Evolutionary conservation across 495 filamentous ascomycete genomes (phyloP).

Genomic region (Thermothielavioides terrestris): DNA sequence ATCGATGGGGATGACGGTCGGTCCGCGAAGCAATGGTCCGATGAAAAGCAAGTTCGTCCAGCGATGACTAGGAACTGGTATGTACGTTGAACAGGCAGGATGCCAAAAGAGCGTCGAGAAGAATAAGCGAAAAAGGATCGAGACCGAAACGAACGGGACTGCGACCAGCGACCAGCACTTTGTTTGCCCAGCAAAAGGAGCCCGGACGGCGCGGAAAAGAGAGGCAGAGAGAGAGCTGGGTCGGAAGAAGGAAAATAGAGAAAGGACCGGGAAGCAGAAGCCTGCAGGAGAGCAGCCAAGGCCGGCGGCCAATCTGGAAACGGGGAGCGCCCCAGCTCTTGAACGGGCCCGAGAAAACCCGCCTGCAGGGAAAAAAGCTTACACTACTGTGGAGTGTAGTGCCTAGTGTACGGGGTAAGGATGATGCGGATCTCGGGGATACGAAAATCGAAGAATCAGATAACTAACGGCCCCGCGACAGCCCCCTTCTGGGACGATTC

Average conservation of each 20-base stretch:
- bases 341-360: not conserved
- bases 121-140: not conserved
- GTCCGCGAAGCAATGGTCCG: not conserved
- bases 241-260: slow-evolving; percentile 1
- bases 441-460: not conserved
- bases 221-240: not conserved
- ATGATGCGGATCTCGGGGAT: slow-evolving; percentile 1
- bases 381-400: too few species aligned
- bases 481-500: slow-evolving; percentile 19
- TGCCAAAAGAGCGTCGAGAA: slow-evolving; percentile 3
- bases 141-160: slow-evolving; percentile 3
- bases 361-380: too few species aligned
- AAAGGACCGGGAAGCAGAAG: not conserved
- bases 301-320: too few species aligned
- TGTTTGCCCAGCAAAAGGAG: slow-evolving; percentile 3
- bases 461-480: too few species aligned
- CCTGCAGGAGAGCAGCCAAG: not conserved
- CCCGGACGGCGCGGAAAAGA: not conserved
- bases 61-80: not conserved
- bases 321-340: not conserved
- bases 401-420: not conserved
- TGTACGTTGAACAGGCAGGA: not conserved
- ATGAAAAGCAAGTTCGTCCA: slow-evolving; percentile 5
- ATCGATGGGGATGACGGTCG: too few species aligned
- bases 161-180: slow-evolving; percentile 17